phyloP scores from a whole-genome alignment of 1,284 basidiomycete genomes.

The Cutaneotrichosporon cutaneum region DNA sequence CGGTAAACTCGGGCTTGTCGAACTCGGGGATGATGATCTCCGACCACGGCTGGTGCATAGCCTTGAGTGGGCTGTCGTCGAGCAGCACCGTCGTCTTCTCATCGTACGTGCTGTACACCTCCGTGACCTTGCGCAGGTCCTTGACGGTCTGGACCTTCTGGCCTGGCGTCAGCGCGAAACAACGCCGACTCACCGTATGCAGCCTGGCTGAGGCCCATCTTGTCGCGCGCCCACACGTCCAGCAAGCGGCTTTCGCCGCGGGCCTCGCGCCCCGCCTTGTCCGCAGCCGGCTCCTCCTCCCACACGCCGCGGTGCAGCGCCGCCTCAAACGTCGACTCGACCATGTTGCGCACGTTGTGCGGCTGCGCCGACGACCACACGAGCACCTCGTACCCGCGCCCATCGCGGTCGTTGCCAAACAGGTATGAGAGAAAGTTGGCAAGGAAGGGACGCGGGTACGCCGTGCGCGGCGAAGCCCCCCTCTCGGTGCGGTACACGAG shows the following conservation, averaged over 20 bases:
- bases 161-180: constrained; percentile 15
- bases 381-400: constrained; percentile 44
- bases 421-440: constrained; percentile 47
- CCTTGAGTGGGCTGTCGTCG: constrained; percentile 52
- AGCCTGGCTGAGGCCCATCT: constrained; percentile 42
- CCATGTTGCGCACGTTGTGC: constrained; percentile 50
- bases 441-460: constrained; percentile 48
- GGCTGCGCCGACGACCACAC: constrained; percentile 53
- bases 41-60: constrained; percentile 50
- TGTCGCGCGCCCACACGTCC: constrained; percentile 50
- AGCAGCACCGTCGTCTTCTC: constrained; percentile 41
- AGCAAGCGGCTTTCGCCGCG: constrained; percentile 40
- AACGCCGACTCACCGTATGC: constrained; percentile 11
- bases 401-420: constrained; percentile 32
- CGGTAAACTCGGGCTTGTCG: constrained; percentile 30
- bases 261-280: constrained; percentile 11
- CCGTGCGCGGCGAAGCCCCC: constrained; percentile 13
- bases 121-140: constrained; percentile 45
- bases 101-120: constrained; percentile 31
- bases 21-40: constrained; percentile 51
- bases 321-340: constrained; percentile 41
- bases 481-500: constrained; percentile 40
- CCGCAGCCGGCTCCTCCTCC: constrained; percentile 26
- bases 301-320: constrained; percentile 39
- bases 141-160: constrained; percentile 50